A percentile compares a stretch with the other conserved stretches of the same genome.
phyloP scores from a whole-genome alignment of 2,329 filamentous ascomycete genomes.

The Cadophora sp. region DNA sequence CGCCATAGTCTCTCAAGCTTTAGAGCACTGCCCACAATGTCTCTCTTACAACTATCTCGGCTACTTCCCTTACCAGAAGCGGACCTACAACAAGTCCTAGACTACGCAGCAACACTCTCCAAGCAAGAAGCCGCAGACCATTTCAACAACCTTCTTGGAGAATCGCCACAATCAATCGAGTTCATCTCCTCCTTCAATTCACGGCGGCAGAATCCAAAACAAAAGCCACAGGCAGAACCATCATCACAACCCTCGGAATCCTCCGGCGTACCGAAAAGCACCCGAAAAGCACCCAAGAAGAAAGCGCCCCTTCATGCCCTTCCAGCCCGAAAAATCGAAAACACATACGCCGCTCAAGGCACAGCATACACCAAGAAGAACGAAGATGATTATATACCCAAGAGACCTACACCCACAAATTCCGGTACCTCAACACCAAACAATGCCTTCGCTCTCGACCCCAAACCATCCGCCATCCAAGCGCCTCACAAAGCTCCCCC shows the following conservation, averaged over 20 bases:
- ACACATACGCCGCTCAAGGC: slow-evolving; percentile 64
- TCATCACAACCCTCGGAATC: slow-evolving; percentile 16
- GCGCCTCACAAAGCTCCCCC: slow-evolving; percentile 48
- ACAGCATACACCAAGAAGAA: slow-evolving; percentile 77
- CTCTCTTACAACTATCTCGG: slow-evolving; percentile 74
- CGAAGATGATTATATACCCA: slow-evolving; percentile 73
- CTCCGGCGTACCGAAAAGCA: slow-evolving; percentile 55
- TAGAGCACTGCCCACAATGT: slow-evolving; percentile 36
- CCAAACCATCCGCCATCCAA: slow-evolving; percentile 59
- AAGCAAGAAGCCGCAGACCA: slow-evolving; percentile 82
- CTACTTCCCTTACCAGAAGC: slow-evolving; percentile 86
- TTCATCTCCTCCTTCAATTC: slow-evolving; percentile 80
- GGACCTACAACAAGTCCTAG: slow-evolving; percentile 82
- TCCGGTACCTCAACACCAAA: slow-evolving; percentile 44
- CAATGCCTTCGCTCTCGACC: slow-evolving; percentile 49
- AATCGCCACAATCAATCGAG: slow-evolving; percentile 76
- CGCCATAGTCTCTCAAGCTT: neutral
- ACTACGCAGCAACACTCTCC: slow-evolving; percentile 79
- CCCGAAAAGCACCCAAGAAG: slow-evolving; percentile 60
- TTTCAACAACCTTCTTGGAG: slow-evolving; percentile 86
- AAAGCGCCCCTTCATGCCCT: slow-evolving; percentile 68
- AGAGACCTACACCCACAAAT: slow-evolving; percentile 48
- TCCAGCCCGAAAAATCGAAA: slow-evolving; percentile 66
- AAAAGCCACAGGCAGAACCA: slow-evolving; percentile 21
- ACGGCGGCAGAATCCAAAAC: slow-evolving; percentile 55